Evolutionary conservation across 305 asterid genomes (phyloP).

Genomic region (Fraxinus sp.): DNA sequence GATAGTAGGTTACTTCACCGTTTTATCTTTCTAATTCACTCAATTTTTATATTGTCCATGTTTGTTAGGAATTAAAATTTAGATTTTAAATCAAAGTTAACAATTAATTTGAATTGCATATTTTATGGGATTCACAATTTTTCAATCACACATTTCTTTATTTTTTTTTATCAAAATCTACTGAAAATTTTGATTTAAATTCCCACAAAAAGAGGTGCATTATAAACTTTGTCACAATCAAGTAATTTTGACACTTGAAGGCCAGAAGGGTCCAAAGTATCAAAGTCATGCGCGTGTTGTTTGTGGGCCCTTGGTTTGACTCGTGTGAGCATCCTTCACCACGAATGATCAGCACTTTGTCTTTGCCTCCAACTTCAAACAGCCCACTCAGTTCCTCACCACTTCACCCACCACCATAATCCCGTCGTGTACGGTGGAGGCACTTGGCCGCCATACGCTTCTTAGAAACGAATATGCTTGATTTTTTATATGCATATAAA

Average conservation of each 20-base stretch:
- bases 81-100: no score
- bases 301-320: slow-evolving; percentile 24
- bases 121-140: no score
- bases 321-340: not conserved
- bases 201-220: not conserved
- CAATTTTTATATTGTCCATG: not conserved
- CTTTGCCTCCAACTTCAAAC: not conserved
- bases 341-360: not conserved
- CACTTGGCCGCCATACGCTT: not conserved
- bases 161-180: no score
- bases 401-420: not conserved
- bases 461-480: not conserved
- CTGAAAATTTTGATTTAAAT: no score
- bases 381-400: not conserved
- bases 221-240: slow-evolving; percentile 2
- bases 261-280: slow-evolving; percentile 18
- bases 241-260: slow-evolving; percentile 7
- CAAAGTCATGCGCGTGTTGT: slow-evolving; percentile 32
- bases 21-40: not conserved
- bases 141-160: no score
- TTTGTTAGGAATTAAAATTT: no score
- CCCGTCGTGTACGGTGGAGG: not conserved
- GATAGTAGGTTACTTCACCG: not conserved
- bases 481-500: no score
- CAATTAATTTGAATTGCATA: no score